Evolutionary conservation across 768 basidiomycete species (phyloP), one percentile per base, ranked within the genome.

Genomic region (Boletus barrowsii): DNA sequence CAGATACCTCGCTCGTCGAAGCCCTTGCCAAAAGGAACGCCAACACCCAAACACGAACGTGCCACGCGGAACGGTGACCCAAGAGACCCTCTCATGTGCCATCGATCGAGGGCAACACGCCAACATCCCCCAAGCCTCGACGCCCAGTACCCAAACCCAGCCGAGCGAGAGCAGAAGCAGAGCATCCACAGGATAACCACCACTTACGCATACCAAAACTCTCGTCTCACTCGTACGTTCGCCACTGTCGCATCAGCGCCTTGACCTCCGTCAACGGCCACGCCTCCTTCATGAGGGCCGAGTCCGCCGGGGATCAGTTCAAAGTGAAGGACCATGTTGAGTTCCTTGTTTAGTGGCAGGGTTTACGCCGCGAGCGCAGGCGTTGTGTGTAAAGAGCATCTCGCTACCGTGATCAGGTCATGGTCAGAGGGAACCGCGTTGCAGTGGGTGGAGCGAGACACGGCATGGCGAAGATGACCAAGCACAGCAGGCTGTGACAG

Each of bases 321-420:
- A 61, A 86, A 87, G 13, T 80, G 76, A 66, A 88, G 86, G 30
- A 84, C 76, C 80, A 81, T 84, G 62, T 87, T 73, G 26, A 87
- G 77, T 62, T 86, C 82, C 52, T 83, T 79, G 67, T 82, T 82
- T 14, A 52, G 58, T 0, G 84, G 81, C 2, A 83, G 75, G 39
- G 80, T 79, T 63, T 87, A 83, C 44, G 72, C 69, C 11, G 82
- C 81, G 15, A 89, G 68, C 53, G 75, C 69, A 9, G 9, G 82
- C 69, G 47, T 77, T 74, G 56, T 83, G 76, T 5, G 83, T 83
- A 62, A 80, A 81, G 0, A 83, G 81, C 0, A 80, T 79, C 68
- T 84, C 86, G 84, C 84, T 14, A 86, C 84, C 22, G 83, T 86
- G 57, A 86, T 83, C n/a, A 81, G 59, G 56, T 83, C 77, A 49